Evolutionary conservation across 148 eudicot genomes (phyloP).

Genomic region (Chenopodium suecicum): DNA sequence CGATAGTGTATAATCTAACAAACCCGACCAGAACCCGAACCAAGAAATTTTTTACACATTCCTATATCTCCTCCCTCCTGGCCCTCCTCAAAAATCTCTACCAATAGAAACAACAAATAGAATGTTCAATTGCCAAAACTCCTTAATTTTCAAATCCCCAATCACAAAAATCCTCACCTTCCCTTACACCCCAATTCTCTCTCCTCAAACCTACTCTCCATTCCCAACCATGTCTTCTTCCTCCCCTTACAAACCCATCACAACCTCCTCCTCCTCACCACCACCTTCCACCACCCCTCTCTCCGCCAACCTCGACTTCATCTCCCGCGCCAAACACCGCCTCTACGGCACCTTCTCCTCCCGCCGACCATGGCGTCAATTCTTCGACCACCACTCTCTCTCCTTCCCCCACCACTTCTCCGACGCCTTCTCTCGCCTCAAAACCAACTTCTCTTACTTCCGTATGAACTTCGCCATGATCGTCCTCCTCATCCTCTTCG

Average conservation of each 20-base stretch:
- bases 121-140: too few relatives aligned
- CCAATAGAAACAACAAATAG: too few relatives aligned
- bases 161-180: constrained; percentile 1
- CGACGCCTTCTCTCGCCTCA: constrained; percentile 46
- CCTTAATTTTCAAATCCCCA: neutral
- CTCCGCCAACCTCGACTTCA: constrained; percentile 46
- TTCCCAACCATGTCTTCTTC: neutral
- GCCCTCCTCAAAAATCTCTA: too few relatives aligned
- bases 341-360: constrained; percentile 46
- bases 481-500: constrained; percentile 49
- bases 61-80: too few relatives aligned
- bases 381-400: constrained; percentile 53
- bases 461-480: constrained; percentile 64
- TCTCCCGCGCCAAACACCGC: constrained; percentile 61
- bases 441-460: constrained; percentile 58
- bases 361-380: constrained; percentile 69
- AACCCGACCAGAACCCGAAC: too few relatives aligned
- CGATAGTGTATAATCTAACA: too few relatives aligned
- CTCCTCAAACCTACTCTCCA: neutral
- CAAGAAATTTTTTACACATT: too few relatives aligned
- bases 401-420: constrained; percentile 28
- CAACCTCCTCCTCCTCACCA: constrained; percentile 15
- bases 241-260: constrained; percentile 23
- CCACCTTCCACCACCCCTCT: constrained; percentile 22
- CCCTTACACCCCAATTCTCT: neutral